These are phyloP conservation scores for Pichia membranifaciens DNA, from an alignment of 805 yeast genomes.

Conservation along the genomic window DNA sequence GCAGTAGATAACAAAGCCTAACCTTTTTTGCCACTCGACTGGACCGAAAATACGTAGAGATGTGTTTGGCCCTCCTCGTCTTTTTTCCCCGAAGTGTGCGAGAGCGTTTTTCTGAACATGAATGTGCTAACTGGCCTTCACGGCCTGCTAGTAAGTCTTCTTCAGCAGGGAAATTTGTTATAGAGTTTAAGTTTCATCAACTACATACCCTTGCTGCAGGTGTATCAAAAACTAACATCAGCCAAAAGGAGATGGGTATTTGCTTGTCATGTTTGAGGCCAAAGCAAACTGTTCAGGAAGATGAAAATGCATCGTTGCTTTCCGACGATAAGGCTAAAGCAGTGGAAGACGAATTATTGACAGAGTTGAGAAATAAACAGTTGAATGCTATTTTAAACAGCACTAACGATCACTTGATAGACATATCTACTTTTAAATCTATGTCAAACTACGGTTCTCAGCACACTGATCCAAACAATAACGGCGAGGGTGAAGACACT, in stretches of 20 bases:
- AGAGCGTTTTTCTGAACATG: no score
- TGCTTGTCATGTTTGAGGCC: constrained; percentile 30
- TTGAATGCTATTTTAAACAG: constrained; percentile 29
- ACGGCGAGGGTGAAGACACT: neutral
- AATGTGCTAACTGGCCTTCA: no score
- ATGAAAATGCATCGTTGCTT: constrained; percentile 7
- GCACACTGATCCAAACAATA: neutral
- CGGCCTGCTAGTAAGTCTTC: no score
- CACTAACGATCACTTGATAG: constrained; percentile 31
- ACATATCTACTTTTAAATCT: constrained; percentile 20
- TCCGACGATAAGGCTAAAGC: constrained; percentile 7
- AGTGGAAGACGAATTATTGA: constrained; percentile 19
- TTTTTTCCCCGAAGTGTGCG: no score
- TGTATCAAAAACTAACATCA: no score
- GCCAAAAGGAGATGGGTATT: constrained; percentile 25
- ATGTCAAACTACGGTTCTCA: constrained; percentile 4
- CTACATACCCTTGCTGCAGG: no score
- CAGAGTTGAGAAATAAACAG: constrained; percentile 29
- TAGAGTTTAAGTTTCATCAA: no score
- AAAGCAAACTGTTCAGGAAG: constrained; percentile 6
- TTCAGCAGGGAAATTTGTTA: no score
- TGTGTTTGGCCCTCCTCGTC: no score
- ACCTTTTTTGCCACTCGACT: no score
- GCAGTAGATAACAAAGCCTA: no score
- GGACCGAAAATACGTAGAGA: no score